Evolutionary conservation across 148 eudicot genomes (phyloP), one percentile per base, ranked within the genome.

Genomic region (Linanthus parryae): DNA sequence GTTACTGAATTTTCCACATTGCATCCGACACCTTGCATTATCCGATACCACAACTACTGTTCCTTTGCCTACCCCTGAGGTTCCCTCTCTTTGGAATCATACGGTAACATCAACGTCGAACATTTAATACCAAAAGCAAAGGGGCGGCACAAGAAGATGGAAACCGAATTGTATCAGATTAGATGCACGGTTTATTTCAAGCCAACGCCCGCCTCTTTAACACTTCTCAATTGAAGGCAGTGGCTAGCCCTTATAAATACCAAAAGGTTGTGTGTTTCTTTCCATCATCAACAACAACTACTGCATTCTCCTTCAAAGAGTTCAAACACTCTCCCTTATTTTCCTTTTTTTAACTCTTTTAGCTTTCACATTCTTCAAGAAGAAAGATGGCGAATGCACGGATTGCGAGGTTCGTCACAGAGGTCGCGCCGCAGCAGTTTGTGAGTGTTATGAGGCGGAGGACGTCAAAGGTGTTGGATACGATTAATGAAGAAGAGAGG

Each of bases 401-500:
- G 23, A 58, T 68, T 7, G 68, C 74, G 25, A 72, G 77, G 54
- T 67, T 72, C 37, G 64, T 62, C 9, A 60, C 62, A 2, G 77
- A 76, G 59, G 74, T 57, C 1, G 77, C 81, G 21, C 77, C 74
- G 2, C 71, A 77, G 8, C 74, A 76, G 35, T 56, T 72, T 18
- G 71, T 76, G 49, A 57, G 52, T 48, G 48, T 76, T 15, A 68
- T 72, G 67, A 68, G 71, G 61, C 65, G 58, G 52, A 56, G 71
- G 19, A 52, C 71, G 16, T 60, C 65, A 14, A 72, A 64, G 68
- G 61, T 57, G 59, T 37, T 72, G 49, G 77, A 72, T 14, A 76
- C 77, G 5, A 76, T 76, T 16, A 56, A 61, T 0, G 81, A 76
- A 49, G 81, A 68, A 26, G 81, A 76, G 25, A 71, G 56, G 47